A percentile compares a stretch with the other conserved stretches of the same genome.
Evolutionary conservation across 23 red algal genomes (phyloP).

Genomic region (Gracilariopsis chorda): DNA sequence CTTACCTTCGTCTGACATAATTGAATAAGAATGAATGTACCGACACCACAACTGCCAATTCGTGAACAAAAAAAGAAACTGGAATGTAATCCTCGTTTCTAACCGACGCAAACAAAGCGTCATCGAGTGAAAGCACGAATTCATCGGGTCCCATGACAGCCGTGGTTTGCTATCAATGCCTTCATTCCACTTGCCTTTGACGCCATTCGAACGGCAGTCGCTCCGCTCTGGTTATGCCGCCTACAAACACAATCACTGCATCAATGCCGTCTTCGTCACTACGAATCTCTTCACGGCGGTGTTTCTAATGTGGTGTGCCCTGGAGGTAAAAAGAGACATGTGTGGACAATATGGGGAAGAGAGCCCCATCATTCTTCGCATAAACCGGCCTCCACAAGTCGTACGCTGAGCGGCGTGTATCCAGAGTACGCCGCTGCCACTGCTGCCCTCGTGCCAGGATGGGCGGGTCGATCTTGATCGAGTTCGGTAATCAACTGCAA

Average conservation of each 20-base stretch:
- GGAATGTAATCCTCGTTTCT: not conserved
- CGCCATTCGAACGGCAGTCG: slow-evolving; percentile 45
- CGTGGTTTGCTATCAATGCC: slow-evolving; percentile 62
- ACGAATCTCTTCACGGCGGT: slow-evolving; percentile 14
- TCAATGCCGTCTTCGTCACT: slow-evolving; percentile 19
- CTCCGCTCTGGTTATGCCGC: slow-evolving; percentile 60
- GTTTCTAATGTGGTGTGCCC: slow-evolving; percentile 61
- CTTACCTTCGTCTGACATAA: too few relatives aligned
- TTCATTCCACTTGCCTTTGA: slow-evolving; percentile 32
- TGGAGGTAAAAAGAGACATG: slow-evolving; percentile 47
- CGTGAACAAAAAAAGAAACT: too few relatives aligned
- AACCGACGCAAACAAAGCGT: not conserved
- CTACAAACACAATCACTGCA: slow-evolving; percentile 61
- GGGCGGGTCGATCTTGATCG: slow-evolving; percentile 26
- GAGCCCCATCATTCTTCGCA: slow-evolving; percentile 46
- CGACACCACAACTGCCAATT: too few relatives aligned
- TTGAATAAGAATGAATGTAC: too few relatives aligned
- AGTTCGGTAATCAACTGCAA: slow-evolving; percentile 56
- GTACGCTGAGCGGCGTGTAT: slow-evolving; percentile 64
- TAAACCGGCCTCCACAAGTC: slow-evolving; percentile 58
- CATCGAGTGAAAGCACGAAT: slow-evolving; percentile 48
- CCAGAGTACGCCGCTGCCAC: slow-evolving; percentile 63
- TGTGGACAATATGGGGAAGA: slow-evolving; percentile 46
- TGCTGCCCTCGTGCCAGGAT: slow-evolving; percentile 6
- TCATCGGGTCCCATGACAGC: slow-evolving; percentile 60